These are phyloP conservation scores for Ochromonadaceae sp. DNA, from an alignment of 352 stramenopile species.

Conservation along the genomic window DNA sequence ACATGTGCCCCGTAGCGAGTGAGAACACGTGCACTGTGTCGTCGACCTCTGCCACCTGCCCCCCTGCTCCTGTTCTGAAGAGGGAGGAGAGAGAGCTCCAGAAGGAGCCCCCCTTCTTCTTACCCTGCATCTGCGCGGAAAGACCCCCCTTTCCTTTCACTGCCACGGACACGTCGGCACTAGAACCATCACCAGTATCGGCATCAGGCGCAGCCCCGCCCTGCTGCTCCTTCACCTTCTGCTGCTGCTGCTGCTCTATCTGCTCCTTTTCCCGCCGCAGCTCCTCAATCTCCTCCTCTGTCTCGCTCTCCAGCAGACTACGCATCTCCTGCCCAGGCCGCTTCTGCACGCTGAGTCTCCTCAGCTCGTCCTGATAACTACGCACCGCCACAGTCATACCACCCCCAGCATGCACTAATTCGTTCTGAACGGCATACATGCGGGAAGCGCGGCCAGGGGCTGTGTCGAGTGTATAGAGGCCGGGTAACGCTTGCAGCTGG, in stretches of 20 bases:
- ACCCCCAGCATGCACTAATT: not conserved
- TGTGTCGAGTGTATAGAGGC: slow-evolving; percentile 79
- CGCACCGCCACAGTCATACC: not conserved
- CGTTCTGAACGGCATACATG: not conserved
- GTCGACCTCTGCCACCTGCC: slow-evolving; percentile 36
- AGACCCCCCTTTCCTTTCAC: not conserved
- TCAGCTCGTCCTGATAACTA: slow-evolving; percentile 65
- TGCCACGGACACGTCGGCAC: not conserved
- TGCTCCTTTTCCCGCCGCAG: not conserved
- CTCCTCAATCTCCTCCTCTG: slow-evolving; percentile 25
- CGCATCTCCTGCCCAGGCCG: slow-evolving; percentile 61
- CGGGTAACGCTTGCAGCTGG: slow-evolving; percentile 88
- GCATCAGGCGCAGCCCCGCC: not conserved
- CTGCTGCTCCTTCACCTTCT: too few relatives aligned
- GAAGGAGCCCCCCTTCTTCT: not conserved
- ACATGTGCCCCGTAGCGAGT: slow-evolving; percentile 88
- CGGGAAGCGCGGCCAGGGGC: slow-evolving; percentile 45
- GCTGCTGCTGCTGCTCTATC: not conserved
- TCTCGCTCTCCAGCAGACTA: slow-evolving; percentile 45
- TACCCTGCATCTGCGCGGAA: not conserved
- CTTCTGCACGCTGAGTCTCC: slow-evolving; percentile 74
- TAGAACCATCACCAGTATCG: not conserved
- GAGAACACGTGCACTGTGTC: slow-evolving; percentile 97
- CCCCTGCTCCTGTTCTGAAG: not conserved
- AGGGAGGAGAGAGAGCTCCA: too few relatives aligned